phyloP scores from a whole-genome alignment of 495 filamentous ascomycete genomes.

The Saxispiralis lemnorum region DNA sequence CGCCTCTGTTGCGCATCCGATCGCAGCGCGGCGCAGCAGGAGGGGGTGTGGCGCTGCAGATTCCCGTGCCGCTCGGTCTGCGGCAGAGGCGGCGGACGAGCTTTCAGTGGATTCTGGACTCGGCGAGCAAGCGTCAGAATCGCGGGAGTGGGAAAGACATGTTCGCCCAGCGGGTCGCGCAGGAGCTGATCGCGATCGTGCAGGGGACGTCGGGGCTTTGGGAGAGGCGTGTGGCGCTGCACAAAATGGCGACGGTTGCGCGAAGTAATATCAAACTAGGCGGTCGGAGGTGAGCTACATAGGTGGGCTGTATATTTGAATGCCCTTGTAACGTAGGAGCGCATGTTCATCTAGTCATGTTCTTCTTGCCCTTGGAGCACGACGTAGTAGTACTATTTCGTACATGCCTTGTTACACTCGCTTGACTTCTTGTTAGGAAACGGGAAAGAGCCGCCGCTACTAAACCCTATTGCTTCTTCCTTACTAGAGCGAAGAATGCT shows the following conservation, averaged over 20 bases:
- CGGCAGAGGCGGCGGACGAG: slow-evolving; percentile 62
- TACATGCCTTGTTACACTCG: too few species aligned
- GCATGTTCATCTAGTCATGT: too few species aligned
- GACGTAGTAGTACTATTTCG: too few species aligned
- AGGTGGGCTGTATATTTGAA: too few species aligned
- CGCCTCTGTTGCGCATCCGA: slow-evolving; percentile 65
- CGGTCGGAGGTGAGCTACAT: background rate
- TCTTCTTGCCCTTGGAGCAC: too few species aligned
- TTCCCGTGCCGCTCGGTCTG: slow-evolving; percentile 57
- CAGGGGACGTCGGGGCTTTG: slow-evolving; percentile 72
- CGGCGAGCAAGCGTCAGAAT: slow-evolving; percentile 51
- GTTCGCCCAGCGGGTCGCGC: slow-evolving; percentile 63
- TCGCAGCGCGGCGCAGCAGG: slow-evolving; percentile 60
- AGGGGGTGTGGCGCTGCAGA: slow-evolving; percentile 66
- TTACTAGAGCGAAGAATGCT: too few species aligned
- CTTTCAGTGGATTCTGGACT: slow-evolving; percentile 73
- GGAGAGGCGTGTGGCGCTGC: slow-evolving; percentile 54
- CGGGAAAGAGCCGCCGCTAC: too few species aligned
- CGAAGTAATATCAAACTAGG: slow-evolving; percentile 47
- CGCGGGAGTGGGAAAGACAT: slow-evolving; percentile 40
- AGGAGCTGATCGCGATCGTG: slow-evolving; percentile 72
- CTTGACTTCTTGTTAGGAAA: too few species aligned
- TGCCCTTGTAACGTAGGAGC: too few species aligned
- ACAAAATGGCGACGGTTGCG: slow-evolving; percentile 54
- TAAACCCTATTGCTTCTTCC: too few species aligned